Percentiles rank a stretch among this genome's conserved stretches.
phyloP scores from a whole-genome alignment of 2,329 filamentous ascomycete genomes.

The Exophiala sp. region DNA sequence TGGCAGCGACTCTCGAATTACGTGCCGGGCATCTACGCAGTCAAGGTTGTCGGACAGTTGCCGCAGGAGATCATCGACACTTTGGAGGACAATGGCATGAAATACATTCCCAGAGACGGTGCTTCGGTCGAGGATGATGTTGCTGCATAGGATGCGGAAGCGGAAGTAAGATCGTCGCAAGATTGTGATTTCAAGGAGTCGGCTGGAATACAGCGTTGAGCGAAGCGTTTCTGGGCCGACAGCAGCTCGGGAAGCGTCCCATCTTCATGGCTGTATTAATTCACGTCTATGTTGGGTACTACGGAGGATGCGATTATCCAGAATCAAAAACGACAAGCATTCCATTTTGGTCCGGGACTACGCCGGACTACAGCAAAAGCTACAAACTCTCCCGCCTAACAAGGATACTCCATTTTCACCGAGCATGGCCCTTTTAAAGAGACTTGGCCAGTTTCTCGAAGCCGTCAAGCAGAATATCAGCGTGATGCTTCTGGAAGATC shows the following conservation, averaged over 20 bases:
- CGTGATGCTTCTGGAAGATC: slow-evolving; percentile 86
- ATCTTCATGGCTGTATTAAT: too few relatives aligned
- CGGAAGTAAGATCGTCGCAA: not conserved
- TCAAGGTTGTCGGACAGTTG: slow-evolving; percentile 76
- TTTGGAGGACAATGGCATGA: slow-evolving; percentile 54
- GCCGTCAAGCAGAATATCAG: slow-evolving; percentile 69
- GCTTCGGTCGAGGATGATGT: slow-evolving; percentile 42
- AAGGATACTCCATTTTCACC: not conserved
- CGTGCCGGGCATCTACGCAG: slow-evolving; percentile 83
- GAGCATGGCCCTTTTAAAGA: slow-evolving; percentile 16
- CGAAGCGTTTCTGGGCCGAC: too few relatives aligned
- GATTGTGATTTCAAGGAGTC: too few relatives aligned
- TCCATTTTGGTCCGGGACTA: not conserved
- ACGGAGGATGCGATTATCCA: not conserved
- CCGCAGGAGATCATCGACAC: slow-evolving; percentile 53
- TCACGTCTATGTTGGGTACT: too few relatives aligned
- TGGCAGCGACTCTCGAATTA: slow-evolving; percentile 91
- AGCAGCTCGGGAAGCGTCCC: too few relatives aligned
- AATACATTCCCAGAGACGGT: slow-evolving; percentile 53
- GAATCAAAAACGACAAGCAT: not conserved
- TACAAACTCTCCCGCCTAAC: not conserved
- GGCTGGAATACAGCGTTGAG: not conserved
- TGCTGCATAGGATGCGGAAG: slow-evolving; percentile 8
- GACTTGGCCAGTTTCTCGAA: slow-evolving; percentile 64
- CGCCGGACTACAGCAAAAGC: not conserved